These are phyloP conservation scores for Persicaria tinctoria DNA, from an alignment of 148 eudicot species.

Conservation along the genomic window DNA sequence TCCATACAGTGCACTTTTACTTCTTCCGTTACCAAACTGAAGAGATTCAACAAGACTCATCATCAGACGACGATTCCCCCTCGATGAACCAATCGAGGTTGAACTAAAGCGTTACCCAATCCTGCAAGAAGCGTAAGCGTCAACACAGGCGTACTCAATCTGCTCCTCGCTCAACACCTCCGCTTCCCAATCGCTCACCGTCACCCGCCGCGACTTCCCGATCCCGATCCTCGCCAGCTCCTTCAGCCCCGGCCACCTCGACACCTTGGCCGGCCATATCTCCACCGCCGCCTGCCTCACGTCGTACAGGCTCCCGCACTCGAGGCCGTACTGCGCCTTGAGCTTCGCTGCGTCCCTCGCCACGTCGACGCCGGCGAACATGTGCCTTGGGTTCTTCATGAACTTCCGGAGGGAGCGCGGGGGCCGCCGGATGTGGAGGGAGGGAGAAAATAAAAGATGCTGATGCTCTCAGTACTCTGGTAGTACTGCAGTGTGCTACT, in stretches of 20 bases:
- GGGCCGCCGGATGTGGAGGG: slow-evolving; percentile 3
- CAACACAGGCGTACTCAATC: slow-evolving; percentile 23
- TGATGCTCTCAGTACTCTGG: no score
- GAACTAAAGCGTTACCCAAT: slow-evolving; percentile 9
- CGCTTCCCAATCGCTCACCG: slow-evolving; percentile 22
- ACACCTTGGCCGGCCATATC: not conserved
- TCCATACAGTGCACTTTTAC: no score
- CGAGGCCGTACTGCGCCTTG: not conserved
- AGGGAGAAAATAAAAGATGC: no score
- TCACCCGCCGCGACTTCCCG: not conserved
- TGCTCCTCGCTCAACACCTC: slow-evolving; percentile 15
- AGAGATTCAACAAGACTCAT: no score
- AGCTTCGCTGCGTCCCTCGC: slow-evolving; percentile 16
- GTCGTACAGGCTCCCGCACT: slow-evolving; percentile 5
- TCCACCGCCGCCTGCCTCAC: slow-evolving; percentile 12
- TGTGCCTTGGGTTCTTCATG: slow-evolving; percentile 14
- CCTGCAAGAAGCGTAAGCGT: slow-evolving; percentile 24
- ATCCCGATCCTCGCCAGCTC: slow-evolving; percentile 14
- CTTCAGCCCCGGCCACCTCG: slow-evolving; percentile 11
- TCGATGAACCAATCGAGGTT: no score
- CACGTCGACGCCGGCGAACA: slow-evolving; percentile 29
- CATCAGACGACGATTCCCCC: no score
- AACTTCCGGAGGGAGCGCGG: slow-evolving; percentile 19
- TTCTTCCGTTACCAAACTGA: no score
- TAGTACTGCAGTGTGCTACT: no score